Conservation (phyloP, 106 monocot species). For the Gastrodia elata region DNA sequence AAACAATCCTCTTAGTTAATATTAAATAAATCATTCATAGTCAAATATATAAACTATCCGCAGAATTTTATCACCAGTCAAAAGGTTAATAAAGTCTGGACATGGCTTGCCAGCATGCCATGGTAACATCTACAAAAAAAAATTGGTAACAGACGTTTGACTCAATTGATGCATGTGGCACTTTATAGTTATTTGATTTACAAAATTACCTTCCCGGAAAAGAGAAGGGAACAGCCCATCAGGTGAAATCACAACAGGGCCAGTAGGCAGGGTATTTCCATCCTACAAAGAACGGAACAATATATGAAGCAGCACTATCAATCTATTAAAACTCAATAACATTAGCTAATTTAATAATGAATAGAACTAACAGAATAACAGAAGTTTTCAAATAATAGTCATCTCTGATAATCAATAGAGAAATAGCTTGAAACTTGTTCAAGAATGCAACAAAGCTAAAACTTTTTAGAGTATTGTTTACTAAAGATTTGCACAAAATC, state of each 20-base stretch:
- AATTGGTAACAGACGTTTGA: background rate
- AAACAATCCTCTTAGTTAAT: background rate
- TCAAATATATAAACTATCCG: background rate
- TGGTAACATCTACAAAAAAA: background rate
- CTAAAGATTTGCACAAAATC: background rate
- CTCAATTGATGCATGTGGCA: background rate
- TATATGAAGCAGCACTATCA: background rate
- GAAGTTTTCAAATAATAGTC: background rate
- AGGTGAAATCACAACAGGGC: conserved; percentile 94
- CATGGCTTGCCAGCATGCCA: background rate
- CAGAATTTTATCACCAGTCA: background rate
- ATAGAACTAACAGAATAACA: background rate
- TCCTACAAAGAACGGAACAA: conserved; percentile 42
- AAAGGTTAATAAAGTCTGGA: background rate
- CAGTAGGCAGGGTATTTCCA: conserved; percentile 82
- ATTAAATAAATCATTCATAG: background rate
- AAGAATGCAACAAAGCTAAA: conserved; percentile 1
- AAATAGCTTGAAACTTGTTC: background rate
- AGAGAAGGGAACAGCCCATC: conserved; percentile 94
- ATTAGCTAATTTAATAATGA: background rate
- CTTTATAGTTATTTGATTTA: background rate
- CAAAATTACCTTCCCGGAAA: conserved; percentile 74
- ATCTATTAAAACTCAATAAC: conserved; percentile 1
- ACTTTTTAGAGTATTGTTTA: background rate
- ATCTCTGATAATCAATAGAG: background rate